Base-by-base conservation (phyloP, 768 basidiomycete genomes). In the Cystofilobasidium capitatum region DNA sequence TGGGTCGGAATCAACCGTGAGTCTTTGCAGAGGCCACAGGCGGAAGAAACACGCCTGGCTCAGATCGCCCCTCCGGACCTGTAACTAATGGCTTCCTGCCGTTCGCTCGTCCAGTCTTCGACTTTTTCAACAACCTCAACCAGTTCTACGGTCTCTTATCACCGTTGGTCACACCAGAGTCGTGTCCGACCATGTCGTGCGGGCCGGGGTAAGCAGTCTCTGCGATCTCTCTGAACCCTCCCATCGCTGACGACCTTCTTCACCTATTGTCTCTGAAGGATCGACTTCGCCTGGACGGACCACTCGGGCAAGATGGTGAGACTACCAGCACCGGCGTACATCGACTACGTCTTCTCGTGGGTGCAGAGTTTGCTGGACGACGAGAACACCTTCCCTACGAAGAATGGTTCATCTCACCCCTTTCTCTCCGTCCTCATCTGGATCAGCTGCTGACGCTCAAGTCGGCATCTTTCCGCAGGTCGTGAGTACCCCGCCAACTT, bases 291-390 rank as follows among this genome's bases (percentile, higher is more conserved):
- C 0, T 98, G 94, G 94, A 86, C 88, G 67, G 93, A 90, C 74
- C 88, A 90, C 73, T 88, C 86, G 74, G 88, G 91, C 67, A 90
- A 91, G 75, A 86, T 87, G 69, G 86, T 92, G 31, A 81, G 87
- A 71, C 81, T 97, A 0, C 86, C 94, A 1, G 94, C 94, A 17
- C 91, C 94, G 8, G 93, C 89, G 0, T 97, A 97, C 78, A 91
- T 97, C 73, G 94, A 97, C 80, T 94, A 90, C 71, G 94, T 97
- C 73, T 91, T 97, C 88, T 91, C 92, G 12, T 92, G 91, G 81
- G 84, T 96, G 33, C 94, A 98, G 77, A 92, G 89, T 75, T 82
- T 94, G 33, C 81, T 97, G 37, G 90, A 97, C 72, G 93, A 98
- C 79, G 92, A 97, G 74, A 86, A 84, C 72, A 85, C 87, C 64